These are phyloP conservation scores for Zasmidium cellare DNA, from an alignment of 2,329 filamentous ascomycete genomes.

Conservation along the genomic window DNA sequence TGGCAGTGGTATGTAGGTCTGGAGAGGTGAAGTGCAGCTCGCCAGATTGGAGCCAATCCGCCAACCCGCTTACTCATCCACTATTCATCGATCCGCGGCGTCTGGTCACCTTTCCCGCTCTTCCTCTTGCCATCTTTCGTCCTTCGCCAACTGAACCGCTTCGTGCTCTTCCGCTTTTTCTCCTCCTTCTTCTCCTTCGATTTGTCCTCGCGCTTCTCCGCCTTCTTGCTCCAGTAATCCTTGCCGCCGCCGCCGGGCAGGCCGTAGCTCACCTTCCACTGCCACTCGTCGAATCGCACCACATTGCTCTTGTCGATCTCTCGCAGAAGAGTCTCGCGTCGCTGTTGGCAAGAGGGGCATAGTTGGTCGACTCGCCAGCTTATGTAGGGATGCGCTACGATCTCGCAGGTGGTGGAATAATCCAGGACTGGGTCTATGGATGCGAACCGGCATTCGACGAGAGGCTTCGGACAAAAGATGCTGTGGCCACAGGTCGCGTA, in stretches of 20 bases:
- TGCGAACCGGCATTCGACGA: conserved; percentile 37
- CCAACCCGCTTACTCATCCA: conserved; percentile 1
- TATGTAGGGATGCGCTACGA: conserved; percentile 38
- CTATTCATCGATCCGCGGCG: neutral
- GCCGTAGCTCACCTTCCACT: conserved; percentile 44
- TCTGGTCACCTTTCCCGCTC: conserved; percentile 6
- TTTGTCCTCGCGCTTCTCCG: conserved; percentile 18
- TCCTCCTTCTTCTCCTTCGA: conserved; percentile 22
- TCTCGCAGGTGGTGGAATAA: conserved; percentile 29
- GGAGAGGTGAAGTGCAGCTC: neutral
- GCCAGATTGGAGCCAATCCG: neutral
- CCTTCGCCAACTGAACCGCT: conserved; percentile 27
- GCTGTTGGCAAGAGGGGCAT: conserved; percentile 34
- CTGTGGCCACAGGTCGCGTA: conserved; percentile 46
- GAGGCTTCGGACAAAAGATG: conserved; percentile 33
- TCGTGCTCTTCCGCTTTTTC: conserved; percentile 18
- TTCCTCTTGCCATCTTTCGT: conserved; percentile 22
- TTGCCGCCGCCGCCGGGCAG: conserved; percentile 28
- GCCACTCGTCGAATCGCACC: conserved; percentile 40
- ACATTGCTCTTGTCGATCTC: conserved; percentile 28
- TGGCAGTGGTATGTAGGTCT: neutral
- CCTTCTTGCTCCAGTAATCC: conserved; percentile 30
- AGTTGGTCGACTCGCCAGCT: conserved; percentile 35
- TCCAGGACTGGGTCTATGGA: conserved; percentile 24
- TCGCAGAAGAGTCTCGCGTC: conserved; percentile 29